Evolutionary conservation across 352 stramenopile species (phyloP).

Genomic region (Thraustochytrium striatum): DNA sequence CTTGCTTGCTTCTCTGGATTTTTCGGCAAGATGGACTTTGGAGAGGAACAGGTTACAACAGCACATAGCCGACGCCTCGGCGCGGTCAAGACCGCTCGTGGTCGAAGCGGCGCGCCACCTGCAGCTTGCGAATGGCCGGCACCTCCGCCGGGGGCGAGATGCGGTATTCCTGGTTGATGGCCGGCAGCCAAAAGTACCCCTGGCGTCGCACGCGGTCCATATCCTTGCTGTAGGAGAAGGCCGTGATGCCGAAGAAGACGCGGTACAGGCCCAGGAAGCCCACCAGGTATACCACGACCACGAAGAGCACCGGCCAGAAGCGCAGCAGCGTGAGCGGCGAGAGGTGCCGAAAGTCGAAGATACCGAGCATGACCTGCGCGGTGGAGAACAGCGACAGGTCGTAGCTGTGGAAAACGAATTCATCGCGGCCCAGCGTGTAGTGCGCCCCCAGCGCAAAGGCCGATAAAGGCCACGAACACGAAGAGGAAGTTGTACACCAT

Average conservation of each 20-base stretch:
- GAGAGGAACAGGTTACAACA: too few relatives aligned
- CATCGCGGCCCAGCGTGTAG: neutral
- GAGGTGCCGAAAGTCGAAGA: neutral
- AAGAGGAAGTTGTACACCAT: conserved; percentile 15
- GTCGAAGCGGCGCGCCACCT: neutral
- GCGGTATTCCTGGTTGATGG: conserved; percentile 19
- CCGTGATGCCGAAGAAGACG: neutral
- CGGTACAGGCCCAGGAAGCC: conserved; percentile 4
- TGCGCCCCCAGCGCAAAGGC: neutral
- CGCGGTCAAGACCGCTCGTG: neutral
- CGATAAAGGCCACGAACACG: neutral
- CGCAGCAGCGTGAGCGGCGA: neutral
- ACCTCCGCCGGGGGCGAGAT: neutral
- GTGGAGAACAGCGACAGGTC: neutral
- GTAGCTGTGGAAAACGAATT: neutral
- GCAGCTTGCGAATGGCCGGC: neutral
- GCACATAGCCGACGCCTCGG: too few relatives aligned
- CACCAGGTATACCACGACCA: neutral
- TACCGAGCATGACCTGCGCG: neutral
- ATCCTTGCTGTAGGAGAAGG: neutral
- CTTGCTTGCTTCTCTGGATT: too few relatives aligned
- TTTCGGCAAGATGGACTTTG: too few relatives aligned
- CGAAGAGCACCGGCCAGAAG: neutral
- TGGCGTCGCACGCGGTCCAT: conserved; percentile 4
- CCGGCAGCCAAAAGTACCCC: conserved; percentile 6